Base-by-base conservation (phyloP, 441 rosid genomes). In the Monsonia emarginata region DNA sequence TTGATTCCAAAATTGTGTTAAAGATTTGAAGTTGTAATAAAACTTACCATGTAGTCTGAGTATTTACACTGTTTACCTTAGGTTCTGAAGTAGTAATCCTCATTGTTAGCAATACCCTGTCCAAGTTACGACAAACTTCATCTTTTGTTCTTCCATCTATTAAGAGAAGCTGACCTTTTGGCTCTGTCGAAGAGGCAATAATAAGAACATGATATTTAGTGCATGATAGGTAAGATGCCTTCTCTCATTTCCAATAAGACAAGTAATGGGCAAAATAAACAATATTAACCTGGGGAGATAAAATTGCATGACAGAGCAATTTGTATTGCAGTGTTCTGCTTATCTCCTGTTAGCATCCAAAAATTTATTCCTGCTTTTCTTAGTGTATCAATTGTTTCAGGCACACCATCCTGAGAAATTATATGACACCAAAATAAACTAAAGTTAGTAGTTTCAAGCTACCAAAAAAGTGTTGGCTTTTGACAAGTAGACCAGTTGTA, bases 101-200 rank as follows among this genome's bases (percentile, higher is more conserved):
- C 98, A 91, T 90, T 42, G 99, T 95, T 66, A 89, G 98, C 82
- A 95, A 74, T 73, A 91, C 97, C 76, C 98, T 88, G 79, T 90
- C 99, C 69, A 95, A 81, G 80, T 90, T 91, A 76, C 83, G 85
- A 80, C 76, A 80, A 72, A 90, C 93, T 87, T 85, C 98, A 27
- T 84, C 93, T 74, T 88, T 88, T 61, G 95, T 95, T 82, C 87
- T 91, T 18, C 99, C 99, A 81, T 91, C 91, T 81, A 95, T 86
- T 67, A 82, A 61, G 44, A 95, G 86, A 80, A 95, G 95, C 83
- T 95, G 99, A 73, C 97, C 99, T 83, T 91, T 95, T 27, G 99
- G 99, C 76, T 90, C 97, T 91, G 84, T 67, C 34, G 64, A 42
- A 61, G 46, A 78, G 63, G 62, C 10, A 54, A 69, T 67, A 19